Base-by-base conservation (phyloP, 1,284 basidiomycete genomes). In the Malassezia sp. region DNA sequence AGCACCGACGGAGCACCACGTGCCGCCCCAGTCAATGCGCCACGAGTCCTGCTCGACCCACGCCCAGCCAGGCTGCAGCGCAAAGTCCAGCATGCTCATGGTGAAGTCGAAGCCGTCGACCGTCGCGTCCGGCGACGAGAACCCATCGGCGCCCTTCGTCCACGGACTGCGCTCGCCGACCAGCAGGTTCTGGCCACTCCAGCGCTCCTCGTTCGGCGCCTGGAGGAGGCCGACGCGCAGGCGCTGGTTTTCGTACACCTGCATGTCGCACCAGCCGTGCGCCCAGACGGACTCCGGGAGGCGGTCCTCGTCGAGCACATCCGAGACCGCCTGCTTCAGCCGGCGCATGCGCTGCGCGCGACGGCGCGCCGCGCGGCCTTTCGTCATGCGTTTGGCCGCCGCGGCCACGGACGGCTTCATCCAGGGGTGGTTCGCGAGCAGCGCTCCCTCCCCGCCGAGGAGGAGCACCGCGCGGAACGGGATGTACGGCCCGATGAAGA, bases 11-110 rank as follows among this genome's bases (percentile, higher is more conserved):
- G 54, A 40, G 14, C 63, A 63, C 67, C 67, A 70, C 23, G 44
- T 43, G 1, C 65, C 67, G 9, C 60, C 54, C 61, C 62, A 68
- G 41, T 70, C 67, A 45, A 70, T 68, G n/a, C 67, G 50, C 67
- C 67, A 70, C 5, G 61, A 59, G 20, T 70, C 67, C 15, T 60
- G 62, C 2, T 60, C 51, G 18, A 70, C 35, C 63, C 63, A 70
- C 29, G 53, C 54, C 58, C 64, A 70, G 11, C 67, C 67, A 5
- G 52, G 45, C 14, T 64, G 63, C 17, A 62, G 57, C 18, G 49
- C 50, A 56, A 61, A 58, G 9, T 59, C 54, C 12, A 63, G 56
- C 39, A 63, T 57, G 42, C 58, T 63, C 45, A 56, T 58, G n/a
- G n/a, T n/a, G n/a, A n/a, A n/a, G 43, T 33, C 30, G 20, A n/a